Percentiles rank a stretch among this genome's conserved stretches.
Conservation (phyloP, 2,329 filamentous ascomycete species). For the Fusarium subtropicale region DNA sequence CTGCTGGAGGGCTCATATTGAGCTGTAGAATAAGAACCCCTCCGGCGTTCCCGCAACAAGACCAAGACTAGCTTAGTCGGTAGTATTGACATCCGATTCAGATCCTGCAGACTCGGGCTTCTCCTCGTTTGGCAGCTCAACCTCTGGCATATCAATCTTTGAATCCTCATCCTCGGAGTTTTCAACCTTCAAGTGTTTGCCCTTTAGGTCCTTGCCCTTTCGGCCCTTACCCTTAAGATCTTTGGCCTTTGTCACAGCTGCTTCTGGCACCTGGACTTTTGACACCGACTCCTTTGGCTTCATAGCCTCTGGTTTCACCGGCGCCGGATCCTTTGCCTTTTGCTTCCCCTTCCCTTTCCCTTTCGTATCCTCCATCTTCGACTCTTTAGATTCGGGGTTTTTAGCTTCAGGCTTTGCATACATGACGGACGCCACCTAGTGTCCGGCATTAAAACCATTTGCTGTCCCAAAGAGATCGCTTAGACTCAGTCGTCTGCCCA, state of each 20-base stretch:
- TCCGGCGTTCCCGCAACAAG: too few relatives aligned
- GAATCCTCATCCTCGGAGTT: neutral
- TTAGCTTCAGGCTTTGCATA: slow-evolving; percentile 6
- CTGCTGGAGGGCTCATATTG: neutral
- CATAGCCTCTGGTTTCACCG: neutral
- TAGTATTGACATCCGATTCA: slow-evolving; percentile 15
- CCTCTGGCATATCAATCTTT: neutral
- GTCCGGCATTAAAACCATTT: slow-evolving; percentile 38
- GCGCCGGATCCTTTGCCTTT: neutral
- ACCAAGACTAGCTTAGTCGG: neutral
- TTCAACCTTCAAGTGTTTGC: neutral
- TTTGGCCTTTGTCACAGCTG: neutral
- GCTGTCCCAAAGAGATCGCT: slow-evolving; percentile 59
- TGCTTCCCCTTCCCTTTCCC: neutral
- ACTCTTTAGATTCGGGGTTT: neutral
- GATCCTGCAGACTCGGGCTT: slow-evolving; percentile 3
- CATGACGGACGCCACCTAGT: slow-evolving; percentile 31
- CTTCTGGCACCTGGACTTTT: neutral
- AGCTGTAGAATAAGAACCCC: neutral
- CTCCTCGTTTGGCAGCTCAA: neutral
- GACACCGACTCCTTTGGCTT: neutral
- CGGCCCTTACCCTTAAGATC: neutral
- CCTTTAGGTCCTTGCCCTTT: neutral
- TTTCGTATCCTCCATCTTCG: neutral
- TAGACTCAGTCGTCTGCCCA: slow-evolving; percentile 58